A percentile compares a stretch with the other conserved stretches of the same genome.
These are phyloP conservation scores for Trichomonas vaginalis DNA, from an alignment of 208 protist species.

Conservation along the genomic window DNA sequence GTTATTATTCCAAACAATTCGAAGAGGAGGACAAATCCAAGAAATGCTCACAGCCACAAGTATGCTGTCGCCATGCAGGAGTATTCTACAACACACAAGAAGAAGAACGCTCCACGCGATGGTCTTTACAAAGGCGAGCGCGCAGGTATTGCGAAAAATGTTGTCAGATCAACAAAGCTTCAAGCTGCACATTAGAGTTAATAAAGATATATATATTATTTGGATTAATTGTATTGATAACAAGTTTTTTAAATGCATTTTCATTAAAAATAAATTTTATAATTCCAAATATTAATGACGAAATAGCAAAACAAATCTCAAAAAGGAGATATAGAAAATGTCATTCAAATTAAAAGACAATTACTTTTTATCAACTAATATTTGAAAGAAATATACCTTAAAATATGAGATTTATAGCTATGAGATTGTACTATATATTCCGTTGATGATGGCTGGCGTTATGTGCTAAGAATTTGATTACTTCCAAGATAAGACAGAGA, in stretches of 20 bases:
- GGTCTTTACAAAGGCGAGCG: background rate
- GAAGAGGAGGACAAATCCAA: background rate
- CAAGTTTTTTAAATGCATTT: background rate
- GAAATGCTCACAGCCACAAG: background rate
- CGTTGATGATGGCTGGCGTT: too few species aligned
- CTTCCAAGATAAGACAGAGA: too few species aligned
- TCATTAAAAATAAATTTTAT: background rate
- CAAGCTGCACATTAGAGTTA: background rate
- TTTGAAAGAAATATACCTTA: too few species aligned
- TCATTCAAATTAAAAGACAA: too few species aligned
- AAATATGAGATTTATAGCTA: too few species aligned
- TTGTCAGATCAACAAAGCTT: background rate
- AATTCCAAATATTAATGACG: background rate
- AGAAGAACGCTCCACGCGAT: background rate
- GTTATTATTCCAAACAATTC: background rate
- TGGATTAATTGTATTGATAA: background rate
- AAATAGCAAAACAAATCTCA: too few species aligned
- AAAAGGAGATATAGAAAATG: too few species aligned
- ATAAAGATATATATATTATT: background rate
- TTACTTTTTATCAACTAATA: too few species aligned
- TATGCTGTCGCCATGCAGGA: conserved; percentile 7
- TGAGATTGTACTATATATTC: too few species aligned
- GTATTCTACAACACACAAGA: background rate
- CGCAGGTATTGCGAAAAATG: background rate
- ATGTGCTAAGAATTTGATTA: too few species aligned